Percentiles rank a stretch among this genome's conserved stretches.
Evolutionary conservation across 305 asterid species (phyloP).

Genomic region (Withania somnifera): DNA sequence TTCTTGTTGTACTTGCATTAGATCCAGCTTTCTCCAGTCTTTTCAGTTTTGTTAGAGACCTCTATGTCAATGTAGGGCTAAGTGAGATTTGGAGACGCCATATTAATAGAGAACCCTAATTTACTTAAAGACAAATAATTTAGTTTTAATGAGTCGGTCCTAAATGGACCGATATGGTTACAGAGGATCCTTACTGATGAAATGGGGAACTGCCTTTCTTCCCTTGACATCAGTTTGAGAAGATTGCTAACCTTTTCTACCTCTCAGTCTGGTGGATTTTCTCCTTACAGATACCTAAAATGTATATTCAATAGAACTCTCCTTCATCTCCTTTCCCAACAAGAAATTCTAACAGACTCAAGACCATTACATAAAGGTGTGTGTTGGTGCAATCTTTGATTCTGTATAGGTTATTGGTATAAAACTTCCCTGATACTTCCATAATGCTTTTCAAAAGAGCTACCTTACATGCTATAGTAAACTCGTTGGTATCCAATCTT

Average conservation of each 20-base stretch:
- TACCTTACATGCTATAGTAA: neutral
- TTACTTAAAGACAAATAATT: neutral
- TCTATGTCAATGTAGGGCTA: neutral
- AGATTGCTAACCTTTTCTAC: neutral
- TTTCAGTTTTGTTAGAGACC: neutral
- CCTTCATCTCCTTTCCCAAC: neutral
- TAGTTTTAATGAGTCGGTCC: neutral
- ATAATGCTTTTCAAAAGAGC: neutral
- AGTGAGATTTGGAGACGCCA: neutral
- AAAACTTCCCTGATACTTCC: neutral
- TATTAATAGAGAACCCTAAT: neutral
- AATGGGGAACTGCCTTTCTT: neutral
- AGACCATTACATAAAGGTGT: neutral
- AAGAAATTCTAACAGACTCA: neutral
- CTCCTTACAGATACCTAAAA: neutral
- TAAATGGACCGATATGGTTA: neutral
- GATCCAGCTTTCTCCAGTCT: neutral
- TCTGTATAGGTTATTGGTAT: neutral
- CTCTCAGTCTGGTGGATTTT: neutral
- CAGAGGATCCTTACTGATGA: neutral
- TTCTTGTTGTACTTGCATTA: neutral
- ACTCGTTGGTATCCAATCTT: neutral
- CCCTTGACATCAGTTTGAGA: neutral
- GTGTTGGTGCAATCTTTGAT: neutral
- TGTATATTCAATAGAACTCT: neutral